phyloP scores from a whole-genome alignment of 2,329 filamentous ascomycete genomes.

The Cladophialophora chaetospira region DNA sequence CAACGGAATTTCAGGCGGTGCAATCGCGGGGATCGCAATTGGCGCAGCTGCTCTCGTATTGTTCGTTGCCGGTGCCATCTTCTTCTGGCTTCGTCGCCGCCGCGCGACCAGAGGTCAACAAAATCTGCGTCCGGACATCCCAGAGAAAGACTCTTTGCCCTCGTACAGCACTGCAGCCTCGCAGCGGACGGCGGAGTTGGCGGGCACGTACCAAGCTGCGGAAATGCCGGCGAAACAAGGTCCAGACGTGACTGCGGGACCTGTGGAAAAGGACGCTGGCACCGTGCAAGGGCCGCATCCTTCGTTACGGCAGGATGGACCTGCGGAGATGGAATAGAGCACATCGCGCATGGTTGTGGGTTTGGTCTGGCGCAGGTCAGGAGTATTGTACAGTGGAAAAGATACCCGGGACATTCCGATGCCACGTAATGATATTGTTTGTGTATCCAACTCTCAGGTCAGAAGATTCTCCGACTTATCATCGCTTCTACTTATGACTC shows the following conservation, averaged over 20 bases:
- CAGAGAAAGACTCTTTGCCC: conserved; percentile 15
- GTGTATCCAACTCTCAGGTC: too few relatives aligned
- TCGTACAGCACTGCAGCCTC: conserved; percentile 9
- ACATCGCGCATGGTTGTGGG: too few relatives aligned
- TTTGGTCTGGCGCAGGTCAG: too few relatives aligned
- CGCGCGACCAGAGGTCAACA: conserved; percentile 9
- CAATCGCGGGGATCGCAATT: conserved; percentile 25
- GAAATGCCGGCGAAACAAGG: conserved; percentile 9
- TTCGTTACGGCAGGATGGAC: conserved; percentile 4
- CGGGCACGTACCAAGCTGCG: conserved; percentile 4
- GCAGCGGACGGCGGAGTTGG: conserved; percentile 8
- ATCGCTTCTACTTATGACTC: too few relatives aligned
- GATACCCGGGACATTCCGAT: background rate
- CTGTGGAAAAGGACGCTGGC: conserved; percentile 19
- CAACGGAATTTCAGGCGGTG: conserved; percentile 9
- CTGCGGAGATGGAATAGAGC: conserved; percentile 13
- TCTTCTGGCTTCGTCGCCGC: conserved; percentile 22
- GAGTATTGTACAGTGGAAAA: background rate
- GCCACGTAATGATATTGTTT: conserved; percentile 3
- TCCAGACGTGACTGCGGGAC: background rate
- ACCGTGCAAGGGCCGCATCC: conserved; percentile 4
- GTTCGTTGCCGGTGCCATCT: conserved; percentile 14
- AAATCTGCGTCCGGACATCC: background rate
- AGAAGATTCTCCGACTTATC: too few relatives aligned
- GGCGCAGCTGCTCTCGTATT: conserved; percentile 24